These are phyloP conservation scores for Phytopythium montanum DNA, from an alignment of 352 stramenopile genomes.

Conservation along the genomic window DNA sequence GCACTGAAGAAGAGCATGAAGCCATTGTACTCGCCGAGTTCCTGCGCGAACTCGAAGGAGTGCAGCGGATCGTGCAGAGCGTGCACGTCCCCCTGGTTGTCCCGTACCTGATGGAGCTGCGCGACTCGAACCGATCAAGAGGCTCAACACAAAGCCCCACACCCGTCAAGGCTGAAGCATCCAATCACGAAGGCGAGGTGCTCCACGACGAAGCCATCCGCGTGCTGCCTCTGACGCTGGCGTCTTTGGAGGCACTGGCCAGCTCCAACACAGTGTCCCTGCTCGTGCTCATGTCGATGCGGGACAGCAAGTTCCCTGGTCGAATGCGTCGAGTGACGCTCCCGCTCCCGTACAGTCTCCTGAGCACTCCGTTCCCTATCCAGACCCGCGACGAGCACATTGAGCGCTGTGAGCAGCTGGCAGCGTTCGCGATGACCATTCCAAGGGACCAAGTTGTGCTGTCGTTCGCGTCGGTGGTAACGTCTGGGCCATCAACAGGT, in stretches of 20 bases:
- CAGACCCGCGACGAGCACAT: conserved; percentile 57
- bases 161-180: neutral
- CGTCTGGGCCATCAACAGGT: neutral
- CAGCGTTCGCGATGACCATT: conserved; percentile 26
- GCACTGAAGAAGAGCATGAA: conserved; percentile 43
- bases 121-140: conserved; percentile 21
- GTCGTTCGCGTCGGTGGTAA: conserved; percentile 45
- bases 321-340: conserved; percentile 67
- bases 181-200: neutral
- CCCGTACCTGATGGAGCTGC: conserved; percentile 66
- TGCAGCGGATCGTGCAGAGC: conserved; percentile 53
- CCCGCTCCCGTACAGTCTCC: conserved; percentile 45
- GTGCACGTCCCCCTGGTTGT: conserved; percentile 60
- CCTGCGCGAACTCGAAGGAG: conserved; percentile 54
- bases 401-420: conserved; percentile 36
- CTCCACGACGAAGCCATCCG: conserved; percentile 17
- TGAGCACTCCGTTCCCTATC: conserved; percentile 49
- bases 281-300: conserved; percentile 63
- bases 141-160: neutral
- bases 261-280: conserved; percentile 8
- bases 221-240: conserved; percentile 47
- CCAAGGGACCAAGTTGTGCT: conserved; percentile 36
- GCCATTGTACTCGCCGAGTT: conserved; percentile 65
- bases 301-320: conserved; percentile 74
- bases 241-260: conserved; percentile 33